These are phyloP conservation scores for Plasmodium coatneyi DNA, from an alignment of 169 alveolate species.

Conservation along the genomic window DNA sequence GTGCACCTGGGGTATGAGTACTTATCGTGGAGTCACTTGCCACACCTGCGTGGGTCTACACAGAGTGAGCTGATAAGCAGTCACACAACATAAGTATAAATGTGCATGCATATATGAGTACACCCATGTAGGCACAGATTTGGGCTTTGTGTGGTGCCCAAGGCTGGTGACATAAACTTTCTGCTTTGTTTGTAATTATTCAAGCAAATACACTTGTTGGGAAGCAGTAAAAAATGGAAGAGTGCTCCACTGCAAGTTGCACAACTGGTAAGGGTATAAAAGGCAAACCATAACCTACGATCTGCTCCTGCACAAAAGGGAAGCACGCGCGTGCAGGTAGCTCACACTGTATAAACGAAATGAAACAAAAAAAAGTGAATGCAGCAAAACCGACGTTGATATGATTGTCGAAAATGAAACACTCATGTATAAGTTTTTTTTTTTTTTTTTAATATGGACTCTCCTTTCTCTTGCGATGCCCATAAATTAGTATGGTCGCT, in stretches of 20 bases:
- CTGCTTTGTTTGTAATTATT: neutral
- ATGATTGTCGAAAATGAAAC: neutral
- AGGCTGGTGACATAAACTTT: neutral
- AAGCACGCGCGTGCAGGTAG: neutral
- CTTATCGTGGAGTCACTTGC: neutral
- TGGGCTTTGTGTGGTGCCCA: neutral
- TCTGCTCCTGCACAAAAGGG: neutral
- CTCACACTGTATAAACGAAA: neutral
- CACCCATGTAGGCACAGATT: conserved; percentile 1
- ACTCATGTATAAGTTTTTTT: neutral
- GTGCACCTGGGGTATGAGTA: neutral
- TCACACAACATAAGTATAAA: neutral
- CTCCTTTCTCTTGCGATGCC: neutral
- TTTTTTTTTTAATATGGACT: neutral
- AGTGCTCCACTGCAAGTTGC: neutral
- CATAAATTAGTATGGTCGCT: neutral
- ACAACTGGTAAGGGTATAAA: neutral
- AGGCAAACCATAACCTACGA: neutral
- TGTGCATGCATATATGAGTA: neutral
- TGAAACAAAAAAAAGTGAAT: neutral
- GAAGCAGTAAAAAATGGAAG: neutral
- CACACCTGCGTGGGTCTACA: neutral
- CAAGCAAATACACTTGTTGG: neutral
- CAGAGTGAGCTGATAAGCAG: neutral
- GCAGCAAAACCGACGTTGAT: neutral